These are phyloP conservation scores for Conticribra guillardii DNA, from an alignment of 108 stramenopile species.

Conservation along the genomic window DNA sequence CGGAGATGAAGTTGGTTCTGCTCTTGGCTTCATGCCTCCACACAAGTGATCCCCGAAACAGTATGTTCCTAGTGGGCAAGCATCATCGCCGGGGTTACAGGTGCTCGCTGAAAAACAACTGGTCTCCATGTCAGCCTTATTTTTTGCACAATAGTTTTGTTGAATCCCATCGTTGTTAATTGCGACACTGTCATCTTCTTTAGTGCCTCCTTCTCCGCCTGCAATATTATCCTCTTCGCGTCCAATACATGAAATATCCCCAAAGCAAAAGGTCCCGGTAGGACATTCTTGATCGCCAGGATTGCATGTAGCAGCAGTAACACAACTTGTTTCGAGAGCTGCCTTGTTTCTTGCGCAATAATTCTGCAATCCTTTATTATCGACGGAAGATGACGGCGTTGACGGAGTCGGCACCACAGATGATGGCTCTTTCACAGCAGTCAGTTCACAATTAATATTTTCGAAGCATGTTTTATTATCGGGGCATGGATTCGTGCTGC, in stretches of 20 bases:
- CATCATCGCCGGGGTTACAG: constrained; percentile 7
- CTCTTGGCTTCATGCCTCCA: too few species aligned
- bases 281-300: constrained; percentile 4
- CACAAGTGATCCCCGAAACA: constrained; percentile 12
- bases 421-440: background rate
- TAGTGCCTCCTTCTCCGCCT: background rate
- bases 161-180: background rate
- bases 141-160: constrained; percentile 11
- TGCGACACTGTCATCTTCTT: background rate
- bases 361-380: background rate
- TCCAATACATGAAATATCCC: background rate
- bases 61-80: constrained; percentile 1
- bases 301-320: constrained; percentile 8
- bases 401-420: background rate
- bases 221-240: too few species aligned
- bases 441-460: constrained; percentile 9
- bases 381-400: background rate
- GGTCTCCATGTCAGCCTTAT: background rate
- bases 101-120: constrained; percentile 2
- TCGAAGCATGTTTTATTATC: constrained; percentile 16
- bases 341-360: background rate
- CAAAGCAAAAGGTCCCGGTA: constrained; percentile 3
- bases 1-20: constrained; percentile 2
- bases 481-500: background rate
- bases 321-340: background rate